Conservation (phyloP, 768 basidiomycete genomes). For the Termitomyces sp. region DNA sequence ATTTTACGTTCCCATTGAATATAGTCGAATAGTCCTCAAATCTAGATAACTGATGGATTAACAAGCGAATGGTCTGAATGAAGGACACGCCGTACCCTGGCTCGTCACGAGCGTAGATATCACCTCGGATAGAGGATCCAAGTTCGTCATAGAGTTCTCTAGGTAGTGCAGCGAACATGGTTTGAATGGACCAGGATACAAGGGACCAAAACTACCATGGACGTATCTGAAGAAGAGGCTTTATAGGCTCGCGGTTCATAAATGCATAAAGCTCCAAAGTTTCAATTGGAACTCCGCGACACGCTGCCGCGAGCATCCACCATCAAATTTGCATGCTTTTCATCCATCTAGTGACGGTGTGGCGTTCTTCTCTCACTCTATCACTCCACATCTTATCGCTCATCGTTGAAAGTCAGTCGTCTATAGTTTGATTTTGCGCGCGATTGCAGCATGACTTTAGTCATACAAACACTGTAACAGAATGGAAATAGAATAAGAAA, state of each 20-base stretch:
- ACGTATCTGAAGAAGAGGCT: not conserved
- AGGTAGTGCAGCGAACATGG: conserved; percentile 19
- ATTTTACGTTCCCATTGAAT: conserved; percentile 76
- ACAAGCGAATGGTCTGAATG: not conserved
- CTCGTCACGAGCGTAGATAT: conserved; percentile 38
- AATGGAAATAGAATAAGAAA: not conserved
- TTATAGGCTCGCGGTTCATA: not conserved
- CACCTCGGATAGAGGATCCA: conserved; percentile 38
- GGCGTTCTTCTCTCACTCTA: not conserved
- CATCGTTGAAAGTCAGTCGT: not conserved
- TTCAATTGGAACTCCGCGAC: conserved; percentile 4
- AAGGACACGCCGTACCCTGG: conserved; percentile 25
- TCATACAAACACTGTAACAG: not conserved
- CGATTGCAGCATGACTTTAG: not conserved
- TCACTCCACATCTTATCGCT: not conserved
- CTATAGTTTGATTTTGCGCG: not conserved
- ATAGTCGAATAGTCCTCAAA: conserved; percentile 47
- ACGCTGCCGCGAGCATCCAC: not conserved
- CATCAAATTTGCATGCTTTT: not conserved
- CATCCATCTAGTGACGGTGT: not conserved
- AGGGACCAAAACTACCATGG: not conserved
- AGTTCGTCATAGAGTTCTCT: conserved; percentile 40
- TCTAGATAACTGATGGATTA: conserved; percentile 18
- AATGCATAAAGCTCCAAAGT: not conserved
- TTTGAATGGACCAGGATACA: not conserved